A percentile compares a stretch with the other conserved stretches of the same genome.
These are phyloP conservation scores for Metschnikowia henanensis DNA, from an alignment of 805 yeast species.

Conservation along the genomic window DNA sequence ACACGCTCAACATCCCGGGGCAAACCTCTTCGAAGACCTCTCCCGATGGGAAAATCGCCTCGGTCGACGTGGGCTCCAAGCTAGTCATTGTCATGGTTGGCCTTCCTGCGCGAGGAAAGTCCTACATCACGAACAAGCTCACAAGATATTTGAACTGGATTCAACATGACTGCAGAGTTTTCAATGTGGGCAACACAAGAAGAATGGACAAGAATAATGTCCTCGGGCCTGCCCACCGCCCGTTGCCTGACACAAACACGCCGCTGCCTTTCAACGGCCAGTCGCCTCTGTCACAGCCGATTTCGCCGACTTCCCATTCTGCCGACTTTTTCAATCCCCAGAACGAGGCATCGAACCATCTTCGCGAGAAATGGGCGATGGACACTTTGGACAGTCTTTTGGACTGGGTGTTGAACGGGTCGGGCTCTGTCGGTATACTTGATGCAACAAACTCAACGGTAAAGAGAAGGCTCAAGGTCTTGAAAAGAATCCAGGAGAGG, in stretches of 20 bases:
- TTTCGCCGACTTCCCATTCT: slow-evolving; percentile 47
- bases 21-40: slow-evolving; percentile 77
- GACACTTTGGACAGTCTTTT: slow-evolving; percentile 84
- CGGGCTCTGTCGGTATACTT: slow-evolving; percentile 90
- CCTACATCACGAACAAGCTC: slow-evolving; percentile 88
- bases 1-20: slow-evolving; percentile 91
- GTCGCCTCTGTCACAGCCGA: slow-evolving; percentile 18
- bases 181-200: slow-evolving; percentile 95
- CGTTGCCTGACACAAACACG: slow-evolving; percentile 46
- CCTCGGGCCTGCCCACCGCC: slow-evolving; percentile 68
- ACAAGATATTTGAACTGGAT: slow-evolving; percentile 92
- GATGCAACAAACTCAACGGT: slow-evolving; percentile 83
- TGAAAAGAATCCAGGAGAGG: slow-evolving; percentile 55
- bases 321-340: slow-evolving; percentile 88
- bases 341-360: slow-evolving; percentile 57
- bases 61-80: slow-evolving; percentile 65
- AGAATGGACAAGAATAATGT: slow-evolving; percentile 57
- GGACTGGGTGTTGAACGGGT: slow-evolving; percentile 75
- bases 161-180: slow-evolving; percentile 85
- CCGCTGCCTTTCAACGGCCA: slow-evolving; percentile 28
- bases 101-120: slow-evolving; percentile 91
- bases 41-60: slow-evolving; percentile 69
- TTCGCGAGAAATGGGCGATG: slow-evolving; percentile 95
- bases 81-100: slow-evolving; percentile 97
- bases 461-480: slow-evolving; percentile 57